Evolutionary conservation across 495 filamentous ascomycete species (phyloP).

Genomic region (Podospora anserina): DNA sequence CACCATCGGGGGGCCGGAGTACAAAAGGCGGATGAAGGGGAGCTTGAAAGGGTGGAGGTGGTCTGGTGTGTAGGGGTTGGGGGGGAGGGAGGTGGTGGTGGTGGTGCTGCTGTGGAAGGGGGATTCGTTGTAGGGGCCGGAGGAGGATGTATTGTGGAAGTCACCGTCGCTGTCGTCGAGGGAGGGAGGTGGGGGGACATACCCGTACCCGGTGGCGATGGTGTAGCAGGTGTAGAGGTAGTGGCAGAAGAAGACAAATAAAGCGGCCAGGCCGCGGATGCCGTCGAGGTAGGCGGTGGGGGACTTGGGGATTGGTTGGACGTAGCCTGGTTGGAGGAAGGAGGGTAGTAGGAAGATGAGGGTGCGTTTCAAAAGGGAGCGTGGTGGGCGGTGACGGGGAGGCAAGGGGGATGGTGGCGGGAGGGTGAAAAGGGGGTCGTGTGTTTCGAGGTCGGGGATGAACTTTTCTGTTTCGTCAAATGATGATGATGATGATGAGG

Average conservation of each 20-base stretch:
- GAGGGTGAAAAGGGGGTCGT: background rate
- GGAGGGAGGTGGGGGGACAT: background rate
- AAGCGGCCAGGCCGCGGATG: conserved; percentile 56
- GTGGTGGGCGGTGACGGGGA: conserved; percentile 9
- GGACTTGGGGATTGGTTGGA: background rate
- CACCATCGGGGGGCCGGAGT: conserved; percentile 68
- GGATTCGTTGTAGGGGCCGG: background rate
- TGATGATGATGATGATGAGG: background rate
- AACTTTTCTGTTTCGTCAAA: background rate
- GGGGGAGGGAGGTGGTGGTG: conserved; percentile 27
- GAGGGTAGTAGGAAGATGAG: background rate
- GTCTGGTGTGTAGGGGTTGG: conserved; percentile 15
- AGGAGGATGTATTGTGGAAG: background rate
- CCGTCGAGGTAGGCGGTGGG: conserved; percentile 58
- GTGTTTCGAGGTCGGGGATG: background rate
- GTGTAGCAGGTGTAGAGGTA: conserved; percentile 44
- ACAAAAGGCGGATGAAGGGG: conserved; percentile 63
- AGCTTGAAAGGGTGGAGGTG: conserved; percentile 54
- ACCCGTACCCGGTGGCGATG: conserved; percentile 43
- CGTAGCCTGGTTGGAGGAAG: conserved; percentile 25
- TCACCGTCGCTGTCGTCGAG: background rate
- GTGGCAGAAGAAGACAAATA: conserved; percentile 58
- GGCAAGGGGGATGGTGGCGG: background rate
- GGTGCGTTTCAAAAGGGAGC: background rate
- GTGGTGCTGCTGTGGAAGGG: background rate